Base-by-base conservation (phyloP, 108 stramenopile genomes). In the Aureococcus anophagefferens region DNA sequence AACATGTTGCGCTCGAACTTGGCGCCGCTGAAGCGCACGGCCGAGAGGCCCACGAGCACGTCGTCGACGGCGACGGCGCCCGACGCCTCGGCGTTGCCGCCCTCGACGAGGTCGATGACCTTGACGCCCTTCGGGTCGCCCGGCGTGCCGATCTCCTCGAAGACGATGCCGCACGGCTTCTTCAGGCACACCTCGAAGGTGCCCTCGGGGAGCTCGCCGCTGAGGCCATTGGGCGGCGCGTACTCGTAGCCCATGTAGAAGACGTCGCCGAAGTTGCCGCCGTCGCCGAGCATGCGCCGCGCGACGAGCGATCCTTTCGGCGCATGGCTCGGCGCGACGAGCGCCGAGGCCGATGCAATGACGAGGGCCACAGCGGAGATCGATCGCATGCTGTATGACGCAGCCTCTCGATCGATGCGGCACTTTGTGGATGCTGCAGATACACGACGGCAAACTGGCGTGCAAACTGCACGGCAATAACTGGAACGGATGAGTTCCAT, bases 121-220 rank as follows among this genome's bases (percentile, higher is more conserved):
- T 80, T 87, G 25, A 92, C 81, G 36, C 69, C 69, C 14, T 13
- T 33, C 18, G 64, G 32, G 30, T 64, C 64, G 62, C 7, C 7
- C 4, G 62, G 11, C 37, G 37, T 4, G 4, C 89, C 91, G 65
- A 90, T 85, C 46, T 92, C 91, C 80, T 92, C 91, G 75, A 92
- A 92, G 28, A 90, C 64, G n/a, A 92, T 90, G 7, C 91, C 91
- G 29, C 88, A 74, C 46, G 91, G 91, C 69, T 79, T 87, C 67
- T 71, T 68, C 35, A 92, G 68, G 33, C 69, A 68, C 5, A 92
- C 91, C 84, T 92, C 91, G 63, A 85, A 92, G 0, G 86, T 80
- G 21, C 91, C 91, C 71, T 86, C 86, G 0, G 91, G 89, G 17
- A 59, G 25, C 51, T 16, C 7, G 7, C 7, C 51, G 51, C 51